Base-by-base conservation (phyloP, 2,329 filamentous ascomycete genomes). In the Gremmenia infestans region DNA sequence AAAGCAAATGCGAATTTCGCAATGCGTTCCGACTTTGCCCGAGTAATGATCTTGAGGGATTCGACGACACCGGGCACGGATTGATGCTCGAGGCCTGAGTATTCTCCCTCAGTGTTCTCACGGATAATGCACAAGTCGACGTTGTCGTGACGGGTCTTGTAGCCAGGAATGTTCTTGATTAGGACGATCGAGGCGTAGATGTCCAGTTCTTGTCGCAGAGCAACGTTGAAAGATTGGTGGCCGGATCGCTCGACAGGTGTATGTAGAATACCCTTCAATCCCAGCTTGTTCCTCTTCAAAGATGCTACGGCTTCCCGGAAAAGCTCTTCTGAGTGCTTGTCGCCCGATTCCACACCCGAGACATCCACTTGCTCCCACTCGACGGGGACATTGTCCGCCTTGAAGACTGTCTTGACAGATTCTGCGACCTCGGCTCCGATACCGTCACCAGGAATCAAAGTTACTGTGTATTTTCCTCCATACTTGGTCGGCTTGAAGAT, bases 41-140 rank as follows among this genome's bases (percentile, higher is more conserved):
- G 91, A 66, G 94, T 99, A 79, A 99, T 97, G 79, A 99, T 97
- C 85, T 99, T 99, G 76, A 99, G 89, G 50, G 93, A 97, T 81
- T 99, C 94, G 68, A 99, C 94, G 68, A 99, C 94, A 67, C 94
- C 94, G 65, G 82, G 83, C 52, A 99, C 94, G 62, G 91, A 96
- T 82, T 97, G 93, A 81, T 99, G 94, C 83, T 99, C 94, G 61
- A 99, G 86, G 60, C 94, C 94, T 64, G 91, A 97, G 83, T 99
- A 99, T 82, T 99, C 94, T 72, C 94, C 94, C 83, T 99, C 94
- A 72, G 94, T 99, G 83, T 99, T 99, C 82, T 99, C 94, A 78
- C 94, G 94, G 78, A 99, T 97, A 77, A 99, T 97, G 86, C 92
- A 96, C 67, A 97, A 85, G 75, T 99, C 94, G 74, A 99, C 90